These are phyloP conservation scores for Daldinia caldariorum DNA, from an alignment of 495 filamentous ascomycete genomes.

Conservation along the genomic window DNA sequence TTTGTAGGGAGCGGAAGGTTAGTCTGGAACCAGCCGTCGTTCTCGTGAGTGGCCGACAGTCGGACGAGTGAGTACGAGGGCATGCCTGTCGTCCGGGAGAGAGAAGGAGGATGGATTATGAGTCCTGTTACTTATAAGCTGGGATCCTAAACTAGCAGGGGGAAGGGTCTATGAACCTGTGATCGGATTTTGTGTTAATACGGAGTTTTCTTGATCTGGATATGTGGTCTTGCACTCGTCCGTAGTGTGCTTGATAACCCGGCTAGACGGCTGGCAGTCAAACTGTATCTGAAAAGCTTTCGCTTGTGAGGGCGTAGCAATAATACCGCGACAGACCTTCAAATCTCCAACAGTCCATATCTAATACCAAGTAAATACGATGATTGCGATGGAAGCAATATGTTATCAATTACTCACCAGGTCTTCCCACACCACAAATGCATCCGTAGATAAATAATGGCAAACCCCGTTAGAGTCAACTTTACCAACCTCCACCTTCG, in stretches of 20 bases:
- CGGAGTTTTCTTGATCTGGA: constrained; percentile 26
- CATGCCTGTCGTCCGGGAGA: constrained; percentile 35
- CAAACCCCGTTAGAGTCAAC: constrained; percentile 53
- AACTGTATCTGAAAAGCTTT: constrained; percentile 54
- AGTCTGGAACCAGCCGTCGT: constrained; percentile 56
- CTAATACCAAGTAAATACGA: constrained; percentile 43
- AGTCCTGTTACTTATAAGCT: constrained; percentile 48
- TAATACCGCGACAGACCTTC: constrained; percentile 53
- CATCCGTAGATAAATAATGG: constrained; percentile 54
- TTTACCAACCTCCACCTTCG: constrained; percentile 42
- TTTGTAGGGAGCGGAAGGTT: constrained; percentile 48
- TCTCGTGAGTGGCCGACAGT: constrained; percentile 56
- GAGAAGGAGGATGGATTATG: constrained; percentile 54
- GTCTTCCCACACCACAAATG: constrained; percentile 60
- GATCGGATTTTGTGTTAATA: constrained; percentile 52
- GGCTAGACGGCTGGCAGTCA: constrained; percentile 11
- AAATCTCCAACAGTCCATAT: constrained; percentile 47
- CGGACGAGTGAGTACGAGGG: constrained; percentile 58
- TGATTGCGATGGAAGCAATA: neutral
- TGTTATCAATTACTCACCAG: constrained; percentile 41
- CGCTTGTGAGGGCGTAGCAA: constrained; percentile 51
- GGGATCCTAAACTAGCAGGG: neutral
- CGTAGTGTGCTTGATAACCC: constrained; percentile 40
- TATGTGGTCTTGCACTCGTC: constrained; percentile 55
- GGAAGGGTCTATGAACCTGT: constrained; percentile 43